Conservation (phyloP, 768 basidiomycete species). For the Dendrothele bispora region DNA sequence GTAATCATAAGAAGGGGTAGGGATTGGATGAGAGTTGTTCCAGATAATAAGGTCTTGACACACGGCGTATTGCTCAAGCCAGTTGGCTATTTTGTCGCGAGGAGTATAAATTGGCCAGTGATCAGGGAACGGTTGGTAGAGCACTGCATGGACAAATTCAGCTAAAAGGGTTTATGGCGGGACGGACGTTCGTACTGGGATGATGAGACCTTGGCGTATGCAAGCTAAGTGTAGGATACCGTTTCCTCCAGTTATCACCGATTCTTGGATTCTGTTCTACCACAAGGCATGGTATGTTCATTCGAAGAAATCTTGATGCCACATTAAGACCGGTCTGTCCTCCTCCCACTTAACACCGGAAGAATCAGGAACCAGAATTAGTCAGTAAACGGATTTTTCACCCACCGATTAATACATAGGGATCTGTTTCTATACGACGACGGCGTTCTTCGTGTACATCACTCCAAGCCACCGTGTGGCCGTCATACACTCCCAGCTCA, state of each 20-base stretch:
- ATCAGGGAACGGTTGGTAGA: slow-evolving; percentile 4
- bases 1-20: slow-evolving; percentile 33
- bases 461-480: slow-evolving; percentile 32
- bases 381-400: slow-evolving; percentile 2
- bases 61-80: slow-evolving; percentile 41
- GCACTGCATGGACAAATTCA: slow-evolving; percentile 5
- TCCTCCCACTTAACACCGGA: slow-evolving; percentile 27
- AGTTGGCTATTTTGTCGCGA: slow-evolving; percentile 41
- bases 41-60: slow-evolving; percentile 44
- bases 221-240: slow-evolving; percentile 58
- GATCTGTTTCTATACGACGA: slow-evolving; percentile 34
- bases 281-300: slow-evolving; percentile 55
- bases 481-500: slow-evolving; percentile 32
- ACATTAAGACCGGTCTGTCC: slow-evolving; percentile 35
- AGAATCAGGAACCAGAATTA: not conserved
- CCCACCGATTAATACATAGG: slow-evolving; percentile 39
- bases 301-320: slow-evolving; percentile 47
- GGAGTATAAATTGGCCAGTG: slow-evolving; percentile 43
- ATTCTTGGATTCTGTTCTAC: slow-evolving; percentile 55
- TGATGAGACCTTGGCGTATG: slow-evolving; percentile 32
- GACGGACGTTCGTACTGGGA: slow-evolving; percentile 18
- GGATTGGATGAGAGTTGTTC: slow-evolving; percentile 33
- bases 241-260: slow-evolving; percentile 63
- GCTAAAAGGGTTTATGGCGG: too few relatives aligned
- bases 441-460: slow-evolving; percentile 34